Conservation (phyloP, 805 yeast species). For the Cyberlindnera mississippiensis region DNA sequence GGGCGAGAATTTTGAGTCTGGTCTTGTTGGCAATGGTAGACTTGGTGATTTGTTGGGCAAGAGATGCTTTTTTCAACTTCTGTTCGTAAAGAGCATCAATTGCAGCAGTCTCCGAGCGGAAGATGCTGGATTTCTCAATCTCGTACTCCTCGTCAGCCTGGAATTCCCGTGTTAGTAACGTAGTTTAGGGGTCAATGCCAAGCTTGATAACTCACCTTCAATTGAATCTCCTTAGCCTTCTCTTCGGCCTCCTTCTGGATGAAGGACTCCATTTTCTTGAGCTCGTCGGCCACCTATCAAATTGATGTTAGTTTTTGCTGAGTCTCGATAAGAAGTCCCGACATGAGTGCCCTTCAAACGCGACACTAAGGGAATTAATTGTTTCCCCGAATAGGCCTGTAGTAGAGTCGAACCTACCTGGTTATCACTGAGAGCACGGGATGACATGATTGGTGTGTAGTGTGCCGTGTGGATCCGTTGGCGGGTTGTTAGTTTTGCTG, state of each 20-base stretch:
- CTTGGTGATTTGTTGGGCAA: constrained; percentile 92
- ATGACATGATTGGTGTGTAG: constrained; percentile 28
- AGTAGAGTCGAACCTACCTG: constrained; percentile 35
- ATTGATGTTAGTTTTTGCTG: constrained; percentile 1
- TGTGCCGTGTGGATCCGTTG: neutral
- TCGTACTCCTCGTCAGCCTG: constrained; percentile 96
- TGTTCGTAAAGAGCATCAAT: constrained; percentile 78
- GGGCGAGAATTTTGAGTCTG: constrained; percentile 82
- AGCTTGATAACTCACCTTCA: constrained; percentile 51
- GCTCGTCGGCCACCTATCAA: constrained; percentile 82
- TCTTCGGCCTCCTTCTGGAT: constrained; percentile 99
- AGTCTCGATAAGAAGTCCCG: too few relatives aligned
- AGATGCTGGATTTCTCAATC: constrained; percentile 93
- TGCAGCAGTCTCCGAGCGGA: constrained; percentile 85
- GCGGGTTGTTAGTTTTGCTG: neutral
- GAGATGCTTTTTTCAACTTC: constrained; percentile 84
- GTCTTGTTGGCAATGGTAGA: constrained; percentile 95
- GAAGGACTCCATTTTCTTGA: constrained; percentile 97
- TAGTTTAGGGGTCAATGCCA: too few relatives aligned
- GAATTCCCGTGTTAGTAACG: neutral
- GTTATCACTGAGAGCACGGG: constrained; percentile 42
- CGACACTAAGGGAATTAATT: neutral
- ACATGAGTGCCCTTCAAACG: neutral
- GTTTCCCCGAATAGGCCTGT: neutral
- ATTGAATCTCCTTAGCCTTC: constrained; percentile 91